Percentiles rank a stretch among this genome's conserved stretches.
Conservation (phyloP, 2,329 filamentous ascomycete genomes). For the Decorospora gaudefroyi region DNA sequence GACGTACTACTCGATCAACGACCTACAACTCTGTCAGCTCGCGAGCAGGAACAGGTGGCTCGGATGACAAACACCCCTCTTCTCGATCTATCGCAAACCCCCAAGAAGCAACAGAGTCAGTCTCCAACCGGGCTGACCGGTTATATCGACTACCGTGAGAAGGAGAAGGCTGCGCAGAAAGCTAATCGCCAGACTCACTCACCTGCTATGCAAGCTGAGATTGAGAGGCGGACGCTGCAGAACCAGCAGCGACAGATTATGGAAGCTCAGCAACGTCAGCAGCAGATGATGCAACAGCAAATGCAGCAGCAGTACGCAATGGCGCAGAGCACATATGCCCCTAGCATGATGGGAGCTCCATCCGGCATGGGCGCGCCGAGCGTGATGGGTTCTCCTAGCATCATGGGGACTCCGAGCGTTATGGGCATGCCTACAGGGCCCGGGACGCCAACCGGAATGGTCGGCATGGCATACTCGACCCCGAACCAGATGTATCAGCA, state of each 20-base stretch:
- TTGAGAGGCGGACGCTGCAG: slow-evolving; percentile 42
- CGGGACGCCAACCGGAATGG: slow-evolving; percentile 21
- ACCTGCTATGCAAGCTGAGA: slow-evolving; percentile 43
- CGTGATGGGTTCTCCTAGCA: slow-evolving; percentile 30
- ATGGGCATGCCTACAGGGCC: slow-evolving; percentile 25
- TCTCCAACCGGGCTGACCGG: slow-evolving; percentile 68
- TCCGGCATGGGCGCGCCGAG: slow-evolving; percentile 23
- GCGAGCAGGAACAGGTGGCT: slow-evolving; percentile 88
- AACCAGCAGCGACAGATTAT: slow-evolving; percentile 36
- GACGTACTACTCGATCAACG: slow-evolving; percentile 58
- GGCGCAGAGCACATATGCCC: slow-evolving; percentile 30
- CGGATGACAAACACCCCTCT: slow-evolving; percentile 77
- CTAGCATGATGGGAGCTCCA: slow-evolving; percentile 32
- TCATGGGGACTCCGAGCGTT: slow-evolving; percentile 23
- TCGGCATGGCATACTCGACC: slow-evolving; percentile 36
- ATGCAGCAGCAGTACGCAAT: slow-evolving; percentile 35
- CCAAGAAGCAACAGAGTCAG: slow-evolving; percentile 48
- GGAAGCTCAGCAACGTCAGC: slow-evolving; percentile 31
- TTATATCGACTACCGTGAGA: slow-evolving; percentile 78
- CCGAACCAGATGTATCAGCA: slow-evolving; percentile 31
- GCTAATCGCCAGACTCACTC: slow-evolving; percentile 34
- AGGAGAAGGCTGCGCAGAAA: slow-evolving; percentile 62
- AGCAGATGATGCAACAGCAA: slow-evolving; percentile 33
- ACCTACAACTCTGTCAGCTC: slow-evolving; percentile 71
- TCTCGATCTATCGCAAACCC: slow-evolving; percentile 64